These are phyloP conservation scores for Trichoderma sp. DNA, from an alignment of 2,329 filamentous ascomycete genomes.

Conservation along the genomic window DNA sequence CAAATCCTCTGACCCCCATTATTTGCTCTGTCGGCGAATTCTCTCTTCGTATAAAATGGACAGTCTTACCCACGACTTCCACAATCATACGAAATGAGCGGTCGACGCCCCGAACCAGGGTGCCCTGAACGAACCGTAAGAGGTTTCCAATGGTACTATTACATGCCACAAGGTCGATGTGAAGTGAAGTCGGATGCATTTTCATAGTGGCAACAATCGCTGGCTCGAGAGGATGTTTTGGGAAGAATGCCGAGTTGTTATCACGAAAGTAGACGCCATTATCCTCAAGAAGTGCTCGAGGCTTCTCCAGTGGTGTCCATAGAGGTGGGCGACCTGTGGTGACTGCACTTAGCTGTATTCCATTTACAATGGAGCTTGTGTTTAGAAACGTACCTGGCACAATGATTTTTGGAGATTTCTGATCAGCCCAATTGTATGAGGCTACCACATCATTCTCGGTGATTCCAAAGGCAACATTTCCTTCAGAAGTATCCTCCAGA, in stretches of 20 bases:
- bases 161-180: slow-evolving; percentile 49
- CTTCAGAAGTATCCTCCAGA: not conserved
- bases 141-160: slow-evolving; percentile 63
- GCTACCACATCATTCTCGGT: slow-evolving; percentile 42
- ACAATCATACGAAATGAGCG: slow-evolving; percentile 60
- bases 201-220: slow-evolving; percentile 44
- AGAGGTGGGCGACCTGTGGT: slow-evolving; percentile 33
- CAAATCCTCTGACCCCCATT: slow-evolving; percentile 57
- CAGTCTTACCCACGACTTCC: slow-evolving; percentile 54
- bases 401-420: slow-evolving; percentile 43
- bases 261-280: slow-evolving; percentile 54
- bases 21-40: slow-evolving; percentile 61
- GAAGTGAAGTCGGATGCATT: slow-evolving; percentile 25
- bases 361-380: not conserved
- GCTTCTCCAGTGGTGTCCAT: slow-evolving; percentile 37
- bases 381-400: slow-evolving; percentile 40
- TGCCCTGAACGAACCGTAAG: slow-evolving; percentile 53
- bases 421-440: slow-evolving; percentile 54
- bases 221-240: slow-evolving; percentile 53
- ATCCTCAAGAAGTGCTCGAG: slow-evolving; percentile 42
- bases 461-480: slow-evolving; percentile 29
- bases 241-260: slow-evolving; percentile 52
- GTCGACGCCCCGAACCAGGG: slow-evolving; percentile 45
- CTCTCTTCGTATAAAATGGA: slow-evolving; percentile 65
- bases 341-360: not conserved